Evolutionary conservation across 345 rosid genomes (phyloP), one percentile per base, ranked within the genome.

Genomic region (Eucalyptus decipiens): DNA sequence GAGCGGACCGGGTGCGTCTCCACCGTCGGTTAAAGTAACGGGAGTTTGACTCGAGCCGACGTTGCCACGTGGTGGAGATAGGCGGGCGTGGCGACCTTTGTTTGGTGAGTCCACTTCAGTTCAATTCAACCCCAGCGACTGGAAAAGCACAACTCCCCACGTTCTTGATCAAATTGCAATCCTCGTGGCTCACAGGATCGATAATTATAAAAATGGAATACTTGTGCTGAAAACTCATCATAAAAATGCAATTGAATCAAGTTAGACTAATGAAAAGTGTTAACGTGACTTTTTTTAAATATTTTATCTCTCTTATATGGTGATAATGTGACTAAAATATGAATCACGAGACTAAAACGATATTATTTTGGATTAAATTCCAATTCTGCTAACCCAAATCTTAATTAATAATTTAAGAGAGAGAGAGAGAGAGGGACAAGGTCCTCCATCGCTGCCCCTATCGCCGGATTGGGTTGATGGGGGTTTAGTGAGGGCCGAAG

Each of bases 251-350:
- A 56, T 56, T 56, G 1, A 56, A 23, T 54, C 13, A 10, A 24
- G 1, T 11, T 56, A 56, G 3, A 56, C 3, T 56, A 24, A 56
- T 0, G 2, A 0, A 56, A 24, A 56, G 0, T 56, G 2, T 10
- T 1, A 4, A 56, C 6, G 6, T 56, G 24, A 56, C 12, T 9
- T 56, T 56, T 56, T 56, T 0, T 4, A 24, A 56, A 56, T 24
- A 56, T 24, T 24, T 24, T 4, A 9, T 24, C 3, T 10, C 3
- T 56, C 2, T 0, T 24, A 5, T 0, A 0, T 56, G 6, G 3
- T 0, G 1, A 56, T 56, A 5, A 56, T 1, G 0, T 24, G 14
- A 2, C 7, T 56, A 56, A 23, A 56, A 56, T 23, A 56, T 56
- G 1, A 56, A 23, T 21, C 60, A 56, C 1, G 1, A 56, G 11